phyloP scores from a whole-genome alignment of 345 rosid species.

The Jatropha curcas region DNA sequence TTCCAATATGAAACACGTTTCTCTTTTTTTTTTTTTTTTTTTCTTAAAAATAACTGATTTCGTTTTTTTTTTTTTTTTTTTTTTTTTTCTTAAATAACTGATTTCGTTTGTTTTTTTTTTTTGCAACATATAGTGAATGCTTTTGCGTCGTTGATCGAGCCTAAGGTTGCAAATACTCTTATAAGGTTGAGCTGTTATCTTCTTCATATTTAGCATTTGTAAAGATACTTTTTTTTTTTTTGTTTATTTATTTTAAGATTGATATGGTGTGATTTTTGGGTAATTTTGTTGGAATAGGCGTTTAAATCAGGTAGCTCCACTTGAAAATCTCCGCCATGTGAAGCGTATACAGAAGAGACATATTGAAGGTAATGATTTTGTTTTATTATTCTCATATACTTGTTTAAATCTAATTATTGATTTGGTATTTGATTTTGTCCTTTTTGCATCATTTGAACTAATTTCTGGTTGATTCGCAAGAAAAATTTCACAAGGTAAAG shows the following conservation, averaged over 20 bases:
- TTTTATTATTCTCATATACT: neutral
- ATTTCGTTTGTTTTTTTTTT: neutral
- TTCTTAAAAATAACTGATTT: too few species aligned
- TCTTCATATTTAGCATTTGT: neutral
- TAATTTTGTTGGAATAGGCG: constrained; percentile 42
- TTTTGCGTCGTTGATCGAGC: constrained; percentile 63
- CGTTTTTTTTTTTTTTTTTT: neutral
- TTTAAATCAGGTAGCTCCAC: constrained; percentile 59
- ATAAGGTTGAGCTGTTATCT: constrained; percentile 46
- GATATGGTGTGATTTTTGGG: neutral
- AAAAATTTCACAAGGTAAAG: neutral
- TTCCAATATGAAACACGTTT: neutral
- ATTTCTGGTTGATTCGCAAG: neutral
- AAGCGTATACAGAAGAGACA: constrained; percentile 64
- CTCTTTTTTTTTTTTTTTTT: neutral
- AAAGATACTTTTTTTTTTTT: neutral
- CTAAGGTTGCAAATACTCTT: constrained; percentile 58
- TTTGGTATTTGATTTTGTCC: neutral
- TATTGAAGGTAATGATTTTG: constrained; percentile 36
- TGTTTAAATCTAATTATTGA: neutral
- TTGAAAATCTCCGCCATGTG: constrained; percentile 70
- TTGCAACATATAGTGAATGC: constrained; percentile 46
- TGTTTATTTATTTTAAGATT: neutral
- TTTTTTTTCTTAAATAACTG: too few species aligned
- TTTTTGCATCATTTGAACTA: neutral